These are phyloP conservation scores for Dioszegia hungarica DNA, from an alignment of 768 basidiomycete species.

Conservation along the genomic window DNA sequence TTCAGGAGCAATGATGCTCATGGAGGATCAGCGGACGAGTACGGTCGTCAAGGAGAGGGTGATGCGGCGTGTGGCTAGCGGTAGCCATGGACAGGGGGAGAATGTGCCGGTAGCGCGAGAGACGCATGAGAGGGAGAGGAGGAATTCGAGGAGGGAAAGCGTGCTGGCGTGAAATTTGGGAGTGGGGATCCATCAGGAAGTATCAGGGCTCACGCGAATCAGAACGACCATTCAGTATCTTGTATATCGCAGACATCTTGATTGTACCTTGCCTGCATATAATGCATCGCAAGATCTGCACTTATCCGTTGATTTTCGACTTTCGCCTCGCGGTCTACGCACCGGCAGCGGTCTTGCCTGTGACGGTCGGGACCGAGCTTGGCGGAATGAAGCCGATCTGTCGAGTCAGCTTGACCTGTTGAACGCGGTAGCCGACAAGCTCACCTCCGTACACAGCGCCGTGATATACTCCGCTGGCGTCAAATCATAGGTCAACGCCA, in stretches of 20 bases:
- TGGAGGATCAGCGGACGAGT: not conserved
- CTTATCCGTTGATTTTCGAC: no score
- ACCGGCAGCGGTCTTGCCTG: constrained; percentile 37
- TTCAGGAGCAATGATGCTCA: not conserved
- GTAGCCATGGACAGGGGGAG: not conserved
- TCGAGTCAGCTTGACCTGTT: not conserved
- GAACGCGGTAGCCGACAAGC: not conserved
- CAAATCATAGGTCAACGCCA: constrained; percentile 81
- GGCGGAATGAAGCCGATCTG: constrained; percentile 81
- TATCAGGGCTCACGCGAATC: no score
- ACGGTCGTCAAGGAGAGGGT: constrained; percentile 6
- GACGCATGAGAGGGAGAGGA: not conserved
- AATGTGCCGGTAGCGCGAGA: not conserved
- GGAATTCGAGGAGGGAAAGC: constrained; percentile 8
- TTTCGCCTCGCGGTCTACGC: no score
- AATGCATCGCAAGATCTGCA: not conserved
- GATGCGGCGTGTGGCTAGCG: constrained; percentile 8
- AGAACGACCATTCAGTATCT: no score
- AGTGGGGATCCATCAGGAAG: no score
- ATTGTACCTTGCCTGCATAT: constrained; percentile 7
- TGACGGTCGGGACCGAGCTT: constrained; percentile 62
- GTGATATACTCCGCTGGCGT: constrained; percentile 89
- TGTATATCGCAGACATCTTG: not conserved
- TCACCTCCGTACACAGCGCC: constrained; percentile 86
- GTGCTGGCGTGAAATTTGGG: constrained; percentile 27